Percentiles rank a stretch among this genome's conserved stretches.
phyloP scores from a whole-genome alignment of 2,329 filamentous ascomycete genomes.

The Clarireedia hainanense region DNA sequence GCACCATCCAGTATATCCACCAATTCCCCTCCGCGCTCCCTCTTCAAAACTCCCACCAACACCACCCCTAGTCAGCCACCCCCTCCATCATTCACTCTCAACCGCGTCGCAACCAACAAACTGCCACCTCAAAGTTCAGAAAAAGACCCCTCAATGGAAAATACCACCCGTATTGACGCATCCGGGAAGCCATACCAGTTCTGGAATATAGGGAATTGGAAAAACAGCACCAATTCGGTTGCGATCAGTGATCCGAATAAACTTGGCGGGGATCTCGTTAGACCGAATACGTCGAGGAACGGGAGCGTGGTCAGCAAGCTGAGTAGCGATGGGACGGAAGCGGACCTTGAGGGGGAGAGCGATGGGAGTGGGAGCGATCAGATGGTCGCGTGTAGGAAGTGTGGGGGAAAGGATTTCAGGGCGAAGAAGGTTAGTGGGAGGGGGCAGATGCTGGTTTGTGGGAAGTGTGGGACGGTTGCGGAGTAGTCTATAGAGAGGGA shows the following conservation, averaged over 20 bases:
- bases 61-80: constrained; percentile 4
- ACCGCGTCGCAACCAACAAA: not conserved
- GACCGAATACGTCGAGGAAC: constrained; percentile 15
- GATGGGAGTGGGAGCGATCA: constrained; percentile 37
- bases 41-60: not conserved
- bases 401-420: constrained; percentile 54
- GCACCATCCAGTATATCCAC: constrained; percentile 21
- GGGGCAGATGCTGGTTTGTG: constrained; percentile 53
- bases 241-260: constrained; percentile 15
- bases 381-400: constrained; percentile 45
- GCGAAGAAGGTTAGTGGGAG: constrained; percentile 46
- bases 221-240: constrained; percentile 9
- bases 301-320: constrained; percentile 39
- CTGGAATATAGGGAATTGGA: constrained; percentile 51
- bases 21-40: constrained; percentile 19
- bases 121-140: not conserved
- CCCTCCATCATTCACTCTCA: constrained; percentile 5
- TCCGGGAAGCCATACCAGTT: constrained; percentile 41
- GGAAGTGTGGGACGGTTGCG: constrained; percentile 39
- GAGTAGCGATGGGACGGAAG: constrained; percentile 41
- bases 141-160: constrained; percentile 8
- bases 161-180: constrained; percentile 32
- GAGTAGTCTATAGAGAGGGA: constrained; percentile 7
- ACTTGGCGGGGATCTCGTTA: constrained; percentile 14
- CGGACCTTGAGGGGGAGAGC: constrained; percentile 32